Evolutionary conservation across 495 filamentous ascomycete species (phyloP), one percentile per base, ranked within the genome.

Genomic region (Platismatia glauca): DNA sequence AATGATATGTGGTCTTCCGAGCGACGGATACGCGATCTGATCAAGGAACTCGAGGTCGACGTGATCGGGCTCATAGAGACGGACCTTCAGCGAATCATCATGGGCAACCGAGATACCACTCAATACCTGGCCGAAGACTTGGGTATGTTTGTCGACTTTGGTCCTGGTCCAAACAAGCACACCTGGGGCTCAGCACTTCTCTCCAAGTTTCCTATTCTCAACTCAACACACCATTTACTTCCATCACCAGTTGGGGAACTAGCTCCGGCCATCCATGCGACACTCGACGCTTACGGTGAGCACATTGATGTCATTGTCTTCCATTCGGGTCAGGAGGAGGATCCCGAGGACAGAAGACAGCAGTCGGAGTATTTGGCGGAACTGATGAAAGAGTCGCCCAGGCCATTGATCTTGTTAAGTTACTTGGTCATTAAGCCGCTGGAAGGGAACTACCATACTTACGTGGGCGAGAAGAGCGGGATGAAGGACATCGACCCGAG

Each of bases 1-100:
- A 99, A 99, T 71, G 88, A 97, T 74, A 97, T 97, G 95, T 97
- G 91, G 91, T 89, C 88, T 29, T 94, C 91, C 5, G 93, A 97
- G 75, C 86, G 87, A 62, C 93, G 95, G 58, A 95, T 97, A 82
- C 89, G 89, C 66, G 85, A 95, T 76, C 76, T 96, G 13, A 89
- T 99, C 69, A 88, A 90, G 68, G 94, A 97, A 70, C 77, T 96
- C 22, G 95, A 99, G 73, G 76, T 99, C 44, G 95, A 99, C 69
- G 89, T 99, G 50, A 83, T 99, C 62, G 95, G 95, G 46, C 83
- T 99, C 50, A 80, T 99, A 39, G 95, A 99, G 71, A 88, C 87
- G 0, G 95, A 99, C 73, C 82, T 91, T 57, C 95, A 99, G 75
- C 88, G 94, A 65, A 94, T 99, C 75, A 97, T 99, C 78, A 99